These are phyloP conservation scores for Mangifera indica DNA, from an alignment of 345 rosid species.

Conservation along the genomic window DNA sequence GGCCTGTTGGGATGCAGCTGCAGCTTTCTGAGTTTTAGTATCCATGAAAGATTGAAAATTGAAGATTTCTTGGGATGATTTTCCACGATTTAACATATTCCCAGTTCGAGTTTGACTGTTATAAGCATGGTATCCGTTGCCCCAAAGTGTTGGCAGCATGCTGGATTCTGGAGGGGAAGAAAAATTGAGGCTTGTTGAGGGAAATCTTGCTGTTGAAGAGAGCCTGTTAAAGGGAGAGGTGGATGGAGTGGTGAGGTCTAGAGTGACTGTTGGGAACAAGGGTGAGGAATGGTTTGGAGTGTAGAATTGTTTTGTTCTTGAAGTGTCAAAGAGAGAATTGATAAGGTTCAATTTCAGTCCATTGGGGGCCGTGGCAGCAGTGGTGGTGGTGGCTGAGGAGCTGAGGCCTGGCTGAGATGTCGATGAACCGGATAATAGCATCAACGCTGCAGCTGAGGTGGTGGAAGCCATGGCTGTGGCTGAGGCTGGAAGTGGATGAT, in stretches of 20 bases:
- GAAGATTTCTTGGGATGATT: slow-evolving; percentile 33
- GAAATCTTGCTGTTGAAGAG: slow-evolving; percentile 39
- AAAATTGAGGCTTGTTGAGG: slow-evolving; percentile 54
- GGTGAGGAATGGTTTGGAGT: slow-evolving; percentile 38
- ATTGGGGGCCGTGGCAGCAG: slow-evolving; percentile 33
- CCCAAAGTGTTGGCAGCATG: slow-evolving; percentile 48
- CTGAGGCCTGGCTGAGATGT: slow-evolving; percentile 33
- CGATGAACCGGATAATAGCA: slow-evolving; percentile 69
- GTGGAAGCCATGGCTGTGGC: slow-evolving; percentile 87
- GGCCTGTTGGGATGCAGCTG: slow-evolving; percentile 36
- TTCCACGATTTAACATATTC: slow-evolving; percentile 21
- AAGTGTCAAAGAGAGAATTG: slow-evolving; percentile 38
- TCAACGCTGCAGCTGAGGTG: slow-evolving; percentile 77
- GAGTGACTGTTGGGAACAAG: slow-evolving; percentile 69
- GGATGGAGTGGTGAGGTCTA: slow-evolving; percentile 69
- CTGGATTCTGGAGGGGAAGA: slow-evolving; percentile 47
- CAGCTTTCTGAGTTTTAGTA: slow-evolving; percentile 20
- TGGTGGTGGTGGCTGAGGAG: slow-evolving; percentile 22
- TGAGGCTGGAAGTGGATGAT: slow-evolving; percentile 67
- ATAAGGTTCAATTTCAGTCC: slow-evolving; percentile 39
- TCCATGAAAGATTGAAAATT: slow-evolving; percentile 21
- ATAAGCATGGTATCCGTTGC: slow-evolving; percentile 37
- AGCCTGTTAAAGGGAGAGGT: slow-evolving; percentile 41
- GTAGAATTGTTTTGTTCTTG: slow-evolving; percentile 47
- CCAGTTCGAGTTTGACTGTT: slow-evolving; percentile 31